Conservation (phyloP, 1,284 basidiomycete species). For the Austroboletus rostrupii region DNA sequence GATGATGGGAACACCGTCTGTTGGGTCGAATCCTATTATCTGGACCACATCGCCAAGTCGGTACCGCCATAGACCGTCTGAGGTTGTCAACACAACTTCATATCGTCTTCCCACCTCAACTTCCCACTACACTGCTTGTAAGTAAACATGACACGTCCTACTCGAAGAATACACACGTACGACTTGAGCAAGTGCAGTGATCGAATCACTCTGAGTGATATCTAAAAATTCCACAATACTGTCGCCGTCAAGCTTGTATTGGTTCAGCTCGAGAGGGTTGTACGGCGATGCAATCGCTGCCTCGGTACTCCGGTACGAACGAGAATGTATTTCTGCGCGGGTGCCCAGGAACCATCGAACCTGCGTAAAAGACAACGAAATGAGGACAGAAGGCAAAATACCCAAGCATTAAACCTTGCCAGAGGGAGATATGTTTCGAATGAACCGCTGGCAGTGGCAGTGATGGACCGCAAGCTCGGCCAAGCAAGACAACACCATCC, state of each 20-base stretch:
- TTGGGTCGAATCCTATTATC: slow-evolving; percentile 18
- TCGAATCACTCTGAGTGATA: not conserved
- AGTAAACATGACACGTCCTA: not conserved
- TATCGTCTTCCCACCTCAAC: slow-evolving; percentile 14
- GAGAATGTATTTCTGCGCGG: not conserved
- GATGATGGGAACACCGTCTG: slow-evolving; percentile 17
- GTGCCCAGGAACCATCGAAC: not conserved
- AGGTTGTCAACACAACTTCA: slow-evolving; percentile 19
- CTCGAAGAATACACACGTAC: slow-evolving; percentile 1
- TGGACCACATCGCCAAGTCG: slow-evolving; percentile 21
- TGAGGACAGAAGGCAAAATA: not conserved
- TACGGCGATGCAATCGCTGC: not conserved
- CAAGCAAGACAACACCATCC: not conserved
- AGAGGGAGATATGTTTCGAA: not conserved
- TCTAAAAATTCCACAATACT: slow-evolving; percentile 12
- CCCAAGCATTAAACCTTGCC: not conserved
- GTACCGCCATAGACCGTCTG: slow-evolving; percentile 25
- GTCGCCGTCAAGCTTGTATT: not conserved
- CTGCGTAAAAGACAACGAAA: not conserved
- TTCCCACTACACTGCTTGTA: slow-evolving; percentile 17
- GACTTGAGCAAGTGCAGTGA: not conserved
- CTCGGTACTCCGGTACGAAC: not conserved
- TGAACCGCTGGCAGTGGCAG: not conserved
- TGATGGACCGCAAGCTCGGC: not conserved
- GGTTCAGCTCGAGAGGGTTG: not conserved